These are phyloP conservation scores for Fusarium graminum DNA, from an alignment of 2,329 filamentous ascomycete genomes.

Conservation along the genomic window DNA sequence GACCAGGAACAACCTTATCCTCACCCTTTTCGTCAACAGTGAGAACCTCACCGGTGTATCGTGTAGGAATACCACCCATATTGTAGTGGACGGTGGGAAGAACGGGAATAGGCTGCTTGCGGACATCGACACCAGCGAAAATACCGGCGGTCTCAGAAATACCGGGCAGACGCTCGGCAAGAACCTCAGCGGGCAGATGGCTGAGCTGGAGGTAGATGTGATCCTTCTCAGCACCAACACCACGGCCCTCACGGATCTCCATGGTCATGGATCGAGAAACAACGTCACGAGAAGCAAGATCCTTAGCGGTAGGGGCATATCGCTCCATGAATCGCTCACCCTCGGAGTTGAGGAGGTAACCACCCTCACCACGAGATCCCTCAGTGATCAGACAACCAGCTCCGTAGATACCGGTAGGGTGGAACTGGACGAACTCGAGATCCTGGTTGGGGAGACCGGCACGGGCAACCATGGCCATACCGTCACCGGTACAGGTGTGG, in stretches of 20 bases:
- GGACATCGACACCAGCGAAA: slow-evolving; percentile 96
- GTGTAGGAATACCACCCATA: slow-evolving; percentile 99
- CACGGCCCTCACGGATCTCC: slow-evolving; percentile 96
- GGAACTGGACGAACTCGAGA: slow-evolving; percentile 99
- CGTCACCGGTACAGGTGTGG: slow-evolving; percentile 98
- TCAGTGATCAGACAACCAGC: slow-evolving; percentile 98
- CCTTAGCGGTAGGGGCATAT: slow-evolving; percentile 97
- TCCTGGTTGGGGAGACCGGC: slow-evolving; percentile 98
- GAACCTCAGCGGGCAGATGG: slow-evolving; percentile 90
- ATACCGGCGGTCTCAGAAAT: slow-evolving; percentile 99
- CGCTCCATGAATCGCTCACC: slow-evolving; percentile 99
- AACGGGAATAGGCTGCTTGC: slow-evolving; percentile 96
- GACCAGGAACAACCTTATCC: slow-evolving; percentile 92
- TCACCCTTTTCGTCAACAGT: slow-evolving; percentile 87
- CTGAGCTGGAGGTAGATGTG: slow-evolving; percentile 99
- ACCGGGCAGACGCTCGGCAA: slow-evolving; percentile 96
- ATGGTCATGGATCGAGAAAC: slow-evolving; percentile 98
- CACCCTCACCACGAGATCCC: slow-evolving; percentile 97
- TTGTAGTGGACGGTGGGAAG: slow-evolving; percentile 99
- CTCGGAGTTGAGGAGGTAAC: slow-evolving; percentile 96
- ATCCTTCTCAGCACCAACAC: slow-evolving; percentile 96
- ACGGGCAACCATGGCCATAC: slow-evolving; percentile 99
- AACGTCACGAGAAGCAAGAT: slow-evolving; percentile 95
- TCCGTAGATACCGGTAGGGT: slow-evolving; percentile 98
- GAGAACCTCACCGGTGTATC: slow-evolving; percentile 96